Base-by-base conservation (phyloP, 2,329 filamentous ascomycete species). In the Aspergillus sp. region DNA sequence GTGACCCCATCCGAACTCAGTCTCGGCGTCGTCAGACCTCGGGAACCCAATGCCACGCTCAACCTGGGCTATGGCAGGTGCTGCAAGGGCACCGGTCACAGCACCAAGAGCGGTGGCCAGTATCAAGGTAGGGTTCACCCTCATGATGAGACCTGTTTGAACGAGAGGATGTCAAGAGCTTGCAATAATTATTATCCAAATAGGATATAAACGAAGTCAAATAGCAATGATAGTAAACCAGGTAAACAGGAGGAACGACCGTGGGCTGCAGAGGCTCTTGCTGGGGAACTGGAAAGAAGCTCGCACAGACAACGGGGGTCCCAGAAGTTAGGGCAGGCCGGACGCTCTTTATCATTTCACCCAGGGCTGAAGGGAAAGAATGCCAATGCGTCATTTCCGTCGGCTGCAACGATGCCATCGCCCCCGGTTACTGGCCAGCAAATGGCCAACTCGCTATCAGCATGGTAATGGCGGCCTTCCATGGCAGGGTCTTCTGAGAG, bases 21-120 rank as follows among this genome's bases (percentile, higher is more conserved):
- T 39, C 19, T 53, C 49, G 12, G 12, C 55, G 19, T 39, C 39
- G 33, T 27, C 25, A 21, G 45, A 39, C n/a, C 51, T 27, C 19
- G 21, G 6, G 15, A 40, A 11, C 6, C 33, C 37, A 25, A 50
- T 19, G 14, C 46, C 47, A 44, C 56, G 56, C 21, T 54, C 51
- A 55, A 46, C 51, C 31, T 27, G 39, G 40, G 52, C 55, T 3
- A 35, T 49, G 25, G 43, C 47, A 23, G 54, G 54, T 23, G 46
- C 51, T 31, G 56, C 56, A 55, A 58, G 56, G 56, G 50, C 55
- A 53, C 55, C 21, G 31, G 35, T 46, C 14, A 58, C 27, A 14
- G 45, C 56, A 45, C 56, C 51, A 12, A 58, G 31, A 21, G 51
- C 51, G 46, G 56, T 58, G 46, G 47, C 56, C 51, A 58, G 35